Percentiles rank a stretch among this genome's conserved stretches.
Evolutionary conservation across 306 rosid genomes (phyloP).

Genomic region (Dalbergia cultrata): DNA sequence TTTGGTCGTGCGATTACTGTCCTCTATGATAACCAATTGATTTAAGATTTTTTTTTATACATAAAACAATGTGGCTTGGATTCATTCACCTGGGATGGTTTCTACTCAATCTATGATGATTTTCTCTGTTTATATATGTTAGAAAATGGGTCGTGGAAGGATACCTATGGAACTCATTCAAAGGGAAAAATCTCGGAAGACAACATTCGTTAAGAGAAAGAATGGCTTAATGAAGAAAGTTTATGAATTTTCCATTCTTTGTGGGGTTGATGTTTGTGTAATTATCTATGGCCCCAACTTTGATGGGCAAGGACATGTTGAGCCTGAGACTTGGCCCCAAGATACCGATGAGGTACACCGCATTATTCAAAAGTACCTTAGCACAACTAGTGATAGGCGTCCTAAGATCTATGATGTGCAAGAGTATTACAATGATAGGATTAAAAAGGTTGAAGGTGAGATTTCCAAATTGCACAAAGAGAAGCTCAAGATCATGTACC

Average conservation of each 20-base stretch:
- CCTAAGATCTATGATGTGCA: conserved; percentile 37
- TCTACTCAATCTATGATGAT: no score
- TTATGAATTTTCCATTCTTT: conserved; percentile 40
- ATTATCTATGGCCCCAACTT: conserved; percentile 40
- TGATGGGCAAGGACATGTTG: not conserved
- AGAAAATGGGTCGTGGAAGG: conserved; percentile 53
- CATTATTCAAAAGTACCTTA: conserved; percentile 35
- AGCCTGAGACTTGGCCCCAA: conserved; percentile 45
- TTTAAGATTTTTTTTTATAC: no score
- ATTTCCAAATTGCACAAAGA: conserved; percentile 34
- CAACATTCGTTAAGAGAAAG: conserved; percentile 45
- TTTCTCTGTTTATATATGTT: not conserved
- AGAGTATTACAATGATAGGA: conserved; percentile 39
- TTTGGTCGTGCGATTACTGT: no score
- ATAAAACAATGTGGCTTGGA: no score
- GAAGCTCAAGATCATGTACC: conserved; percentile 27
- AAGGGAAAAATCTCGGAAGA: conserved; percentile 42
- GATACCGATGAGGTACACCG: not conserved
- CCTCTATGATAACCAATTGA: no score
- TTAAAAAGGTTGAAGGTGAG: conserved; percentile 45
- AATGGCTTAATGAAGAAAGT: conserved; percentile 43
- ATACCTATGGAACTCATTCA: conserved; percentile 41
- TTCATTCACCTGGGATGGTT: no score
- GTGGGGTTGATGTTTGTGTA: conserved; percentile 43
- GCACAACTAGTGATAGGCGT: conserved; percentile 5